Conservation (phyloP, 1,284 basidiomycete species). For the Cutaneotrichosporon curvatum region DNA sequence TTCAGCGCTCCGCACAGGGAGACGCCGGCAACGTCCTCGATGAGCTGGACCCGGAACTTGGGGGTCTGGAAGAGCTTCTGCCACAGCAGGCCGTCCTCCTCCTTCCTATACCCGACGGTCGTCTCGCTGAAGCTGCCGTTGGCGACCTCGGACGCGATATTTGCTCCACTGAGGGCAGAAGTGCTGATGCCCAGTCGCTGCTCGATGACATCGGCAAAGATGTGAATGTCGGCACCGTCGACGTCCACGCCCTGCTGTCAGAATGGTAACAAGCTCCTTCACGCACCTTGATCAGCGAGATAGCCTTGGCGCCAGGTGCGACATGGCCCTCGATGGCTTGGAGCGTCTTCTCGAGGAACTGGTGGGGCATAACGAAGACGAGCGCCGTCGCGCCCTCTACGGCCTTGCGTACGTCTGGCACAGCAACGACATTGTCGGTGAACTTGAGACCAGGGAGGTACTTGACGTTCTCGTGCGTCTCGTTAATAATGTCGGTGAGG, state of each 20-base stretch:
- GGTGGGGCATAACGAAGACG: slow-evolving; percentile 55
- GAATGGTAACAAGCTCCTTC: neutral
- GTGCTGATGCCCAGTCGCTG: slow-evolving; percentile 52
- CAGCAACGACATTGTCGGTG: slow-evolving; percentile 51
- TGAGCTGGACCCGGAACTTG: slow-evolving; percentile 52
- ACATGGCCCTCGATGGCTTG: slow-evolving; percentile 48
- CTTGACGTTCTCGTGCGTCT: slow-evolving; percentile 47
- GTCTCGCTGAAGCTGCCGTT: slow-evolving; percentile 53
- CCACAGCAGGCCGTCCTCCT: slow-evolving; percentile 46
- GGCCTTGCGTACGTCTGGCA: slow-evolving; percentile 49
- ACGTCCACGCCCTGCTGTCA: slow-evolving; percentile 48
- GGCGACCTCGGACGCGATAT: slow-evolving; percentile 55
- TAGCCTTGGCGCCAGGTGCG: slow-evolving; percentile 44
- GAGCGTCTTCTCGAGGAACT: slow-evolving; percentile 45
- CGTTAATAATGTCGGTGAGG: slow-evolving; percentile 53
- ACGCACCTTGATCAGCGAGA: slow-evolving; percentile 49
- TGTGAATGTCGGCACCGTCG: slow-evolving; percentile 50
- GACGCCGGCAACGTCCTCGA: slow-evolving; percentile 53
- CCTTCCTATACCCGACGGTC: slow-evolving; percentile 52
- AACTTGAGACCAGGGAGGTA: slow-evolving; percentile 52
- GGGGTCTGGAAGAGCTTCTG: slow-evolving; percentile 49
- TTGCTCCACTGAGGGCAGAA: slow-evolving; percentile 54
- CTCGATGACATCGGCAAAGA: slow-evolving; percentile 56
- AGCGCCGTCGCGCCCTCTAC: slow-evolving; percentile 52
- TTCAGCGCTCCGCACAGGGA: slow-evolving; percentile 55